Base-by-base conservation (phyloP, 164 flowering plant genomes). In the Houttuynia cordata region DNA sequence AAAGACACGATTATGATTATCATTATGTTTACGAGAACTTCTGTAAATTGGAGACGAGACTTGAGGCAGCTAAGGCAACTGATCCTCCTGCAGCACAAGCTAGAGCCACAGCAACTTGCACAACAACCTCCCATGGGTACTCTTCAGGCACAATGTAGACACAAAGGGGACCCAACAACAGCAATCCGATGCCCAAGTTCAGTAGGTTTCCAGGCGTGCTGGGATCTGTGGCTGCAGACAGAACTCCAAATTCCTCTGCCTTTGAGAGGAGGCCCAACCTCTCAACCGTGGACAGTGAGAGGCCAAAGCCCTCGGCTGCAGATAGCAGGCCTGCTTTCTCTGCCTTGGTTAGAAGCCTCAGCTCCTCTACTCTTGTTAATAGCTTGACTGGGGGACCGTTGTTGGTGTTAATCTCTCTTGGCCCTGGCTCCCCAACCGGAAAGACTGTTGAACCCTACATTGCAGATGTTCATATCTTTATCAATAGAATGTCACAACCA, bases 321-420 rank as follows among this genome's bases (percentile, higher is more conserved):
- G 97, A 86, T 17, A 90, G 79, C 0, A 93, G 60, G 1, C 97
- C 94, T 7, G 96, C 94, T 67, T 89, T 90, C 83, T 93, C 97
- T 15, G 91, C 96, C 65, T 86, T 93, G 21, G 82, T 87, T n/a
- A 93, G 76, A 7, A 93, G 89, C 47, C 80, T 80, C 58, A 93
- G 83, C 64, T 93, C 78, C 79, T 93, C 96, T 34, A 92, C 97
- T 67, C 96, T 81, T 62, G 97, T 86, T 10, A 93, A 76, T 7
- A 90, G 83, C 79, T 85, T 90, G 25, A 88, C 70, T 7, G 90
- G 72, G 8, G 79, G 65, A 18, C 70, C 19, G 15, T 68, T 24
- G 18, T 65, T 17, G 9, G 66, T 10, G 10, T 63, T 61, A 49
- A 62, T 60, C 47, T 50, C 57, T 52, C 76, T 24, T 0, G 83